Evolutionary conservation across 768 basidiomycete species (phyloP).

Genomic region (Phylloporus sp.): DNA sequence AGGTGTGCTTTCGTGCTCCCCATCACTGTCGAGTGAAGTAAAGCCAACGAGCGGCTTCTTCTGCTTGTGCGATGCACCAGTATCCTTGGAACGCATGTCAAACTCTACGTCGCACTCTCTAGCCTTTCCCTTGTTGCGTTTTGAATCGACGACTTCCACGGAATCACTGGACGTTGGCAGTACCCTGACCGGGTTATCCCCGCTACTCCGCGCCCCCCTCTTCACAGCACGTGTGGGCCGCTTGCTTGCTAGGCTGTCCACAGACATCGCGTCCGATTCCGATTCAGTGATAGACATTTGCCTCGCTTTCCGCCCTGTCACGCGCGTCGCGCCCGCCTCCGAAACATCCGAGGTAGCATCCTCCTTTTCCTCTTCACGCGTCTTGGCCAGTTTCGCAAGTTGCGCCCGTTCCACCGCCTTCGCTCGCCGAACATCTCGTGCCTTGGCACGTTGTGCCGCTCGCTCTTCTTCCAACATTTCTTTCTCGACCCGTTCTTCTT

Average conservation of each 20-base stretch:
- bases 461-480: conserved; percentile 22
- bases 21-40: conserved; percentile 1
- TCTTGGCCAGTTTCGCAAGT: conserved; percentile 4
- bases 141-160: neutral
- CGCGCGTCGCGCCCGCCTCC: conserved; percentile 3
- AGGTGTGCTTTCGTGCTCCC: conserved; percentile 22
- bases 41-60: neutral
- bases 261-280: conserved; percentile 29
- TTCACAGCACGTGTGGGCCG: conserved; percentile 6
- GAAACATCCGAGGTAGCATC: conserved; percentile 3
- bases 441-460: conserved; percentile 20
- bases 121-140: neutral
- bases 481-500: conserved; percentile 36
- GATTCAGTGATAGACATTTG: conserved; percentile 6
- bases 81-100: neutral
- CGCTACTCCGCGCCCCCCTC: neutral
- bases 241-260: conserved; percentile 18
- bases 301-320: neutral
- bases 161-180: conserved; percentile 5
- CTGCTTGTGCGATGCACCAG: neutral
- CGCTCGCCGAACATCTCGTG: conserved; percentile 13
- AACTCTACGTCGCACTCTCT: neutral
- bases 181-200: neutral
- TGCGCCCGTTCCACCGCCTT: conserved; percentile 23
- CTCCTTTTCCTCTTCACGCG: neutral